Conservation (phyloP, 73 alveolate genomes). For the Paramecium tetraurelia region DNA sequence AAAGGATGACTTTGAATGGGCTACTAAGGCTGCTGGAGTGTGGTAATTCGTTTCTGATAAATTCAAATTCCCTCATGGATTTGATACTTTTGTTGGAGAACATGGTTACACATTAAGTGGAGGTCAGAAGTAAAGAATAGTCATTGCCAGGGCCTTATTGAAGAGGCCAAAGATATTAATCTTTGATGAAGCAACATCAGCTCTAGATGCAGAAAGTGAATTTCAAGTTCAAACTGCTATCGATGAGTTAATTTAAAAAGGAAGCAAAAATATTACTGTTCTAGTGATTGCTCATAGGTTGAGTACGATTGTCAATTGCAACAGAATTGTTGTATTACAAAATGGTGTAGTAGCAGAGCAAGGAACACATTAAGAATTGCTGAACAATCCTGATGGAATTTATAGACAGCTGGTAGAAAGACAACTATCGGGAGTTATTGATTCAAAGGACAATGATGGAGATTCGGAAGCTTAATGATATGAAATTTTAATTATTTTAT, state of each 20-base stretch:
- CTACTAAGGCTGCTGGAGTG: slow-evolving; percentile 56
- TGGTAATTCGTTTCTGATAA: slow-evolving; percentile 48
- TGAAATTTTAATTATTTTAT: not conserved
- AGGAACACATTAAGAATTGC: slow-evolving; percentile 70
- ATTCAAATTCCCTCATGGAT: slow-evolving; percentile 61
- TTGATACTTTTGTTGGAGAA: slow-evolving; percentile 67
- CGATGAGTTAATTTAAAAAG: slow-evolving; percentile 44
- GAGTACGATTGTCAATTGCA: slow-evolving; percentile 70
- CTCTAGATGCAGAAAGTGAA: slow-evolving; percentile 69
- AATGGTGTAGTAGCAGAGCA: slow-evolving; percentile 66
- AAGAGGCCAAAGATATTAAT: slow-evolving; percentile 62
- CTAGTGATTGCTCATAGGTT: slow-evolving; percentile 74
- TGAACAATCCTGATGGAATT: slow-evolving; percentile 48
- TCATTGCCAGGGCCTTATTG: slow-evolving; percentile 71
- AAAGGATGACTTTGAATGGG: slow-evolving; percentile 53
- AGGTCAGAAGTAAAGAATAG: slow-evolving; percentile 59
- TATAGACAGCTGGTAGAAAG: slow-evolving; percentile 60
- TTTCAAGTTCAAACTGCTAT: slow-evolving; percentile 56
- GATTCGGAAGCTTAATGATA: slow-evolving; percentile 51
- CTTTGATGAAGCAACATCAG: slow-evolving; percentile 73
- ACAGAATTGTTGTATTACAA: slow-evolving; percentile 69
- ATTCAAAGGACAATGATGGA: not conserved
- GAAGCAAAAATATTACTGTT: slow-evolving; percentile 55
- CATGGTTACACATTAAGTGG: slow-evolving; percentile 66
- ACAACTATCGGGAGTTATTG: slow-evolving; percentile 11